These are phyloP conservation scores for Ceratobasidium sp. DNA, from an alignment of 1,284 basidiomycete genomes.

Conservation along the genomic window DNA sequence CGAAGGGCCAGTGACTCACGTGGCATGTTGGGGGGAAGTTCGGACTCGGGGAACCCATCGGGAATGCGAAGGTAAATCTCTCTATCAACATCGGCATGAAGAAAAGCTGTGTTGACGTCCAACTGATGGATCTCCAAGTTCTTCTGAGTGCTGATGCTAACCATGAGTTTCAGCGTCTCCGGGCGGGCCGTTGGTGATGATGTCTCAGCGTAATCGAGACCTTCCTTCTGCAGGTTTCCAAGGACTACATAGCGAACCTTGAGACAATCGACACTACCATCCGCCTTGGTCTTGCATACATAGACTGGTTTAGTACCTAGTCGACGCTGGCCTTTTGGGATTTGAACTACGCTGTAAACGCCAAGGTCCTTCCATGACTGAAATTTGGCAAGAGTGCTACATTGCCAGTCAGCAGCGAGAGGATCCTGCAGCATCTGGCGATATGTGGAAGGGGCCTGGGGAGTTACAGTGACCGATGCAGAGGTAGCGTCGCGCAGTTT, in stretches of 20 bases:
- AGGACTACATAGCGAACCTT: slow-evolving; percentile 54
- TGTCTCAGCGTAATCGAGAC: slow-evolving; percentile 28
- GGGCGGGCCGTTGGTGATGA: not conserved
- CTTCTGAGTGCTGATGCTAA: not conserved
- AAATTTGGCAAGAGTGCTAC: too few relatives aligned
- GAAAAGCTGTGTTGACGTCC: not conserved
- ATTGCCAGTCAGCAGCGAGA: too few relatives aligned
- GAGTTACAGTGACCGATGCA: not conserved
- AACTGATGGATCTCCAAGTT: not conserved
- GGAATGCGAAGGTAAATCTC: too few relatives aligned
- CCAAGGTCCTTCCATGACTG: slow-evolving; percentile 41
- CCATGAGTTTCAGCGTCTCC: not conserved
- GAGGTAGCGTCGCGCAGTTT: not conserved
- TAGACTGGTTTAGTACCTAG: slow-evolving; percentile 48
- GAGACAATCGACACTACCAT: slow-evolving; percentile 46
- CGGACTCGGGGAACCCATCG: not conserved
- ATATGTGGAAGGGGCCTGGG: not conserved
- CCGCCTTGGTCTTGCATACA: slow-evolving; percentile 49
- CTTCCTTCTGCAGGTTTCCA: too few relatives aligned
- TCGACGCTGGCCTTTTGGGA: slow-evolving; percentile 44
- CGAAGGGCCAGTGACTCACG: not conserved
- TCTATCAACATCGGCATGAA: too few relatives aligned
- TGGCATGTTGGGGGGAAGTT: not conserved
- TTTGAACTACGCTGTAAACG: slow-evolving; percentile 45
- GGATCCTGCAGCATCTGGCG: slow-evolving; percentile 30